A percentile compares a stretch with the other conserved stretches of the same genome.
Evolutionary conservation across 768 basidiomycete species (phyloP).

Genomic region (Kwoniella shandongensis): DNA sequence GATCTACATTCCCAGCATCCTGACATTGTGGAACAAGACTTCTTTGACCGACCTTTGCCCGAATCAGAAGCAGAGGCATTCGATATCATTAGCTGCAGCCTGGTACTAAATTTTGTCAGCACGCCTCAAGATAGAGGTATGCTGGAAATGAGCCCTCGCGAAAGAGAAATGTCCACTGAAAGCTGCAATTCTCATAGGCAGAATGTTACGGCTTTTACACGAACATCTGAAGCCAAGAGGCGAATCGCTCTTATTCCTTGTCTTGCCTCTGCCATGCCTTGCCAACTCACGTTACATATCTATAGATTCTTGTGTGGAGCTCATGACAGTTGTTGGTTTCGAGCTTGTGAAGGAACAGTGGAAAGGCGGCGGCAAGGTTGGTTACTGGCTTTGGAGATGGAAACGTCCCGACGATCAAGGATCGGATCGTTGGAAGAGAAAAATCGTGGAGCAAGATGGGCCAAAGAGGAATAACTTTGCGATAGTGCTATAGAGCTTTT

Average conservation of each 20-base stretch:
- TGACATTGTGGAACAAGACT: slow-evolving; percentile 79
- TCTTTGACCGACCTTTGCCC: slow-evolving; percentile 63
- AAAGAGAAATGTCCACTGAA: neutral
- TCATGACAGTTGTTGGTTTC: slow-evolving; percentile 63
- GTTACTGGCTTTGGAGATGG: slow-evolving; percentile 71
- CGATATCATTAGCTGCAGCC: slow-evolving; percentile 78
- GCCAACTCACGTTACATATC: slow-evolving; percentile 80
- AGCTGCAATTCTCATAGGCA: slow-evolving; percentile 19
- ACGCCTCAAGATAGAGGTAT: slow-evolving; percentile 72
- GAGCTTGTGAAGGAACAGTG: slow-evolving; percentile 62
- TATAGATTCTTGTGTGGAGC: slow-evolving; percentile 58
- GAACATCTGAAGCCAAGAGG: slow-evolving; percentile 27
- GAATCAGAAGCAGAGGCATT: slow-evolving; percentile 61
- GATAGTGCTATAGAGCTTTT: slow-evolving; percentile 56
- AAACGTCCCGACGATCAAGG: slow-evolving; percentile 1
- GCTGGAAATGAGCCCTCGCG: slow-evolving; percentile 12
- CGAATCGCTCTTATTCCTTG: slow-evolving; percentile 48
- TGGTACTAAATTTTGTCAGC: slow-evolving; percentile 88
- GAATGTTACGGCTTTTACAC: slow-evolving; percentile 43
- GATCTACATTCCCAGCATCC: slow-evolving; percentile 84
- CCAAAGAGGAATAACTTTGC: slow-evolving; percentile 74
- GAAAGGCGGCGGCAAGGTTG: slow-evolving; percentile 76
- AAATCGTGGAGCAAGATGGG: slow-evolving; percentile 64
- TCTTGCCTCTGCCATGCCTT: slow-evolving; percentile 78
- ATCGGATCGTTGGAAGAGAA: slow-evolving; percentile 57